Percentiles rank a stretch among this genome's conserved stretches.
phyloP scores from a whole-genome alignment of 495 filamentous ascomycete species.

The Venustampulla echinocandica region DNA sequence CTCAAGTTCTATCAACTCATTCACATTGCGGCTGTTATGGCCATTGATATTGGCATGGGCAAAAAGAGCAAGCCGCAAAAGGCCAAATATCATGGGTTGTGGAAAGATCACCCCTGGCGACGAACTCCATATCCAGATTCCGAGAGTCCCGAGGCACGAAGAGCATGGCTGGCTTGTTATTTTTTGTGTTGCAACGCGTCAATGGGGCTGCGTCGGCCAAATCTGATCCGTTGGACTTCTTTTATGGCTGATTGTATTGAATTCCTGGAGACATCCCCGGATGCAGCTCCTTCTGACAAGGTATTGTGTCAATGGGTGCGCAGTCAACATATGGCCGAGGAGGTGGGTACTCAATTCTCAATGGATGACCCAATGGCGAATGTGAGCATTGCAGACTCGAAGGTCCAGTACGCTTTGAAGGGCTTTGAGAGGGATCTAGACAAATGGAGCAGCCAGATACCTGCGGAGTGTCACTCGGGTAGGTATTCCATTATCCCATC shows the following conservation, averaged over 20 bases:
- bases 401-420: conserved; percentile 64
- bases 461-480: conserved; percentile 24
- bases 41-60: conserved; percentile 79
- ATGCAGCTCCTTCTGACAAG: conserved; percentile 64
- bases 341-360: conserved; percentile 64
- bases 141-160: conserved; percentile 60
- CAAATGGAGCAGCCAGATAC: conserved; percentile 43
- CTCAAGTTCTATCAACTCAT: conserved; percentile 86
- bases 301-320: conserved; percentile 66
- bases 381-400: conserved; percentile 62
- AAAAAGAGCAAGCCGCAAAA: conserved; percentile 34
- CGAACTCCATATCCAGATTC: conserved; percentile 46
- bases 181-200: conserved; percentile 63
- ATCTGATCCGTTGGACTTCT: conserved; percentile 69
- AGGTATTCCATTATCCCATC: conserved; percentile 10
- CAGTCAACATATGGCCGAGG: conserved; percentile 72
- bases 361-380: conserved; percentile 62
- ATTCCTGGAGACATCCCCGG: conserved; percentile 59
- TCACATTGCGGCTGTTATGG: conserved; percentile 76
- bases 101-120: conserved; percentile 40
- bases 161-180: conserved; percentile 78
- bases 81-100: conserved; percentile 27
- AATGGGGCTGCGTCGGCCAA: conserved; percentile 72
- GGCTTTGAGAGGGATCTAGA: conserved; percentile 69
- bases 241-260: conserved; percentile 83